Evolutionary conservation across 2,329 filamentous ascomycete species (phyloP).

Genomic region (Epicoccum sorghinum): DNA sequence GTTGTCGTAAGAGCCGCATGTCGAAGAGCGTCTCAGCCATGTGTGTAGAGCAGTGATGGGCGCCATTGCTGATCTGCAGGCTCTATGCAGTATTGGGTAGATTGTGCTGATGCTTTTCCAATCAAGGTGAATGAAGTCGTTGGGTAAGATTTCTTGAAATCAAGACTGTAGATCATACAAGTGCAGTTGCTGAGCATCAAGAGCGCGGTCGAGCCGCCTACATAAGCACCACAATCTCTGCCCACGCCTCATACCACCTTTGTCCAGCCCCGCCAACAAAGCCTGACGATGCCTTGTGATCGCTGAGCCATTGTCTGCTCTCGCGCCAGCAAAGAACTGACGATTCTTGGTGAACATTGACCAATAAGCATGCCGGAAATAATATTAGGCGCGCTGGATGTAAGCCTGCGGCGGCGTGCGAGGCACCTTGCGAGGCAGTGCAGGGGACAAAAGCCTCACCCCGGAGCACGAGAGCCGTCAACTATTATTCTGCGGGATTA

Average conservation of each 20-base stretch:
- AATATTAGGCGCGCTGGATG: constrained; percentile 3
- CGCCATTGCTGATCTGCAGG: constrained; percentile 1
- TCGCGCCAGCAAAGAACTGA: not conserved
- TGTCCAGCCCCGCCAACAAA: constrained; percentile 3
- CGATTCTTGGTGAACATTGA: not conserved
- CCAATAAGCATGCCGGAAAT: not conserved
- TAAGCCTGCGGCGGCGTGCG: constrained; percentile 8
- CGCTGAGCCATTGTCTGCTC: not conserved
- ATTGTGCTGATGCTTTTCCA: not conserved
- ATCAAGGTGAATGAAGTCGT: not conserved
- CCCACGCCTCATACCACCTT: not conserved
- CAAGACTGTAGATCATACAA: no score
- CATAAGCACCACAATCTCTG: not conserved
- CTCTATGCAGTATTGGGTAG: no score
- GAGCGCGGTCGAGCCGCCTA: not conserved
- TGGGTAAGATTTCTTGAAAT: not conserved
- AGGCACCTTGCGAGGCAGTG: constrained; percentile 14
- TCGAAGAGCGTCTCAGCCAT: not conserved
- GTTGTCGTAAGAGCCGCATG: constrained; percentile 1
- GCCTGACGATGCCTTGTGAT: constrained; percentile 5
- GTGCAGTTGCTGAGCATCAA: no score
- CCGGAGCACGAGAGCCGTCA: not conserved
- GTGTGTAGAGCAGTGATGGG: not conserved
- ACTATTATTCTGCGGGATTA: not conserved
- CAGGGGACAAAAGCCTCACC: not conserved